Percentiles rank a stretch among this genome's conserved stretches.
Evolutionary conservation across 2,329 filamentous ascomycete genomes (phyloP).

Genomic region (Incumbomyces delicatus): DNA sequence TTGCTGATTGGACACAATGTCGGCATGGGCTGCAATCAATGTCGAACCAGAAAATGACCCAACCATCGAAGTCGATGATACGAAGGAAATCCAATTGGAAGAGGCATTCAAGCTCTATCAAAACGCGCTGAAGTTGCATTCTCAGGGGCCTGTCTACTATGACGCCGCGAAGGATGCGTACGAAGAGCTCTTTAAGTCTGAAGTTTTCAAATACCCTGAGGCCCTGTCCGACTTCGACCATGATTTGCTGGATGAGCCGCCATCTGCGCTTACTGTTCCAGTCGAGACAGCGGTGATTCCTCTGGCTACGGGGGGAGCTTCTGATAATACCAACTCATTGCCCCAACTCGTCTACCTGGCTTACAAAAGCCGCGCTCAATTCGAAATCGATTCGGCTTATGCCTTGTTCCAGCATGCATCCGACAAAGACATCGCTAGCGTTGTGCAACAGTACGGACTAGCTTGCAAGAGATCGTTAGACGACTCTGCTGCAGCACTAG

Average conservation of each 20-base stretch:
- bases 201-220: slow-evolving; percentile 89
- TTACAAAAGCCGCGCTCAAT: slow-evolving; percentile 93
- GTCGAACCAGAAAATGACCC: slow-evolving; percentile 84
- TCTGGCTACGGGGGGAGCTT: slow-evolving; percentile 47
- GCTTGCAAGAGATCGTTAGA: slow-evolving; percentile 36
- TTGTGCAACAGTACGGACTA: slow-evolving; percentile 20
- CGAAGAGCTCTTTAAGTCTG: slow-evolving; percentile 72
- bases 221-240: slow-evolving; percentile 75
- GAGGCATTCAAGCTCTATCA: slow-evolving; percentile 94
- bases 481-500: slow-evolving; percentile 52
- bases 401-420: slow-evolving; percentile 31
- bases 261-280: slow-evolving; percentile 7
- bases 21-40: slow-evolving; percentile 42
- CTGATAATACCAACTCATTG: slow-evolving; percentile 69
- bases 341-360: slow-evolving; percentile 85
- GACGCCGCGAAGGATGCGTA: slow-evolving; percentile 73
- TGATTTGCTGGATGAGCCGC: slow-evolving; percentile 39
- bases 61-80: slow-evolving; percentile 88
- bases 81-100: slow-evolving; percentile 92
- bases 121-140: slow-evolving; percentile 78
- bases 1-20: slow-evolving; percentile 10
- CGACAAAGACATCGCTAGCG: slow-evolving; percentile 4
- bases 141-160: slow-evolving; percentile 70
- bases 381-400: slow-evolving; percentile 66
- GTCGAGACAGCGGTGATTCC: slow-evolving; percentile 21